These are phyloP conservation scores for Trichocomaceae sp. DNA, from an alignment of 2,329 filamentous ascomycete species.

Conservation along the genomic window DNA sequence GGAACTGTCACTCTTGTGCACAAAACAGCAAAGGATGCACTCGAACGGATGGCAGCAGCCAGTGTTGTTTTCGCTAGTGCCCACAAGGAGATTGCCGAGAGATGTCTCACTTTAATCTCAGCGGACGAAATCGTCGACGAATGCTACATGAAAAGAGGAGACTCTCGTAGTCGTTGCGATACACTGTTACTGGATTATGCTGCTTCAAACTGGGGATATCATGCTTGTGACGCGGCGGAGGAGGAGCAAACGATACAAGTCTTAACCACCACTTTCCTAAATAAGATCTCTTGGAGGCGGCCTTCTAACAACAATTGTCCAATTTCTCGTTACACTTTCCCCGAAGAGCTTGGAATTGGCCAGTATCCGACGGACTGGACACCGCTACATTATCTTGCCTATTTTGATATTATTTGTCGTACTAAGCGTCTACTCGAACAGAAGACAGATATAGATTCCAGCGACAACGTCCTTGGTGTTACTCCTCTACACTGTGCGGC, in stretches of 20 bases:
- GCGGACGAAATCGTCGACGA: slow-evolving; percentile 28
- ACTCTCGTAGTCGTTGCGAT: slow-evolving; percentile 13
- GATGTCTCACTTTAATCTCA: slow-evolving; percentile 23
- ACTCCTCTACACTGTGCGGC: slow-evolving; percentile 28
- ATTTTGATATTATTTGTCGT: slow-evolving; percentile 23
- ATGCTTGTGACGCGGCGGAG: slow-evolving; percentile 22
- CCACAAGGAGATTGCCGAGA: slow-evolving; percentile 24
- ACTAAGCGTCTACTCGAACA: slow-evolving; percentile 23
- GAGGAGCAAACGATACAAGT: slow-evolving; percentile 28
- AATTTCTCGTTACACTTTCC: slow-evolving; percentile 13
- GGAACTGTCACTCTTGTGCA: slow-evolving; percentile 25
- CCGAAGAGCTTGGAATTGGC: slow-evolving; percentile 20
- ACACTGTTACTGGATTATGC: slow-evolving; percentile 22
- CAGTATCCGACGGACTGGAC: slow-evolving; percentile 25
- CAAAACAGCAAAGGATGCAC: slow-evolving; percentile 26
- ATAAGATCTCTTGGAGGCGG: slow-evolving; percentile 27
- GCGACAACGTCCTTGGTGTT: slow-evolving; percentile 21
- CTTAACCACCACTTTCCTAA: slow-evolving; percentile 26
- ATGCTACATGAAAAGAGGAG: slow-evolving; percentile 20
- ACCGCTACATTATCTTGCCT: slow-evolving; percentile 24
- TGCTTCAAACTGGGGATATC: slow-evolving; percentile 25
- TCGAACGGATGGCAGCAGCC: slow-evolving; percentile 20
- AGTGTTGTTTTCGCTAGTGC: slow-evolving; percentile 27
- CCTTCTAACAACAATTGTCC: slow-evolving; percentile 18
- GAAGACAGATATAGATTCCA: slow-evolving; percentile 18